Conservation (phyloP, 2,329 filamentous ascomycete genomes). For the Xylaria sp. region DNA sequence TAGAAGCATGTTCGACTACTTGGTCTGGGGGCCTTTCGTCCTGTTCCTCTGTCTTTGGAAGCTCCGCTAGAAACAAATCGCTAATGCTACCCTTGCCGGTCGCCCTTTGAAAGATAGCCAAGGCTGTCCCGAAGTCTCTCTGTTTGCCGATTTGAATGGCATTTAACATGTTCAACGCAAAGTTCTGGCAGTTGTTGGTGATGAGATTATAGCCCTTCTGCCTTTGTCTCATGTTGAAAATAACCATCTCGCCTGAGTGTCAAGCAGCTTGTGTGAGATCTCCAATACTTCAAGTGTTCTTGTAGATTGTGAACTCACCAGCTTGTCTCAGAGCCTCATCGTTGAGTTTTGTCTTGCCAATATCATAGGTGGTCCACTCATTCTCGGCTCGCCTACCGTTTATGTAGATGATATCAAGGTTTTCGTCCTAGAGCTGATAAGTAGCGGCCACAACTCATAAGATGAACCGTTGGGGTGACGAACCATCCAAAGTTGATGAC, state of each 20-base stretch:
- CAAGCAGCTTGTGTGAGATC: constrained; percentile 19
- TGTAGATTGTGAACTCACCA: constrained; percentile 27
- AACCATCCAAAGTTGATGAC: constrained; percentile 41
- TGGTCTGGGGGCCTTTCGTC: constrained; percentile 29
- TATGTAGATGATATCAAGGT: constrained; percentile 39
- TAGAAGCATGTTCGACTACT: constrained; percentile 31
- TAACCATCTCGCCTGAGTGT: constrained; percentile 38
- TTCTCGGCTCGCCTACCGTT: constrained; percentile 27
- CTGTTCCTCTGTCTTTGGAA: constrained; percentile 35
- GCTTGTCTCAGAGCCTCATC: constrained; percentile 39
- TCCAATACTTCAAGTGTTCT: not conserved
- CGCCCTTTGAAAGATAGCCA: constrained; percentile 37
- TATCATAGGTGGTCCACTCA: constrained; percentile 37
- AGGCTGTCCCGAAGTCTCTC: constrained; percentile 34
- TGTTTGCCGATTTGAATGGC: constrained; percentile 39
- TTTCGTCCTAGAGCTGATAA: constrained; percentile 36
- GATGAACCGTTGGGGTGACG: constrained; percentile 6
- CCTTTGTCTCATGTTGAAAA: constrained; percentile 39
- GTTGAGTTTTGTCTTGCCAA: constrained; percentile 38
- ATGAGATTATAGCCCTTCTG: constrained; percentile 40
- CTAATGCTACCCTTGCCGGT: constrained; percentile 35
- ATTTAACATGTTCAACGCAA: constrained; percentile 38
- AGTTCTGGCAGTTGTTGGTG: constrained; percentile 40
- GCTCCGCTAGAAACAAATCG: constrained; percentile 34
- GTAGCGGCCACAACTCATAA: constrained; percentile 10